phyloP scores from a whole-genome alignment of 345 rosid species.

The Carallia pectinifolia region DNA sequence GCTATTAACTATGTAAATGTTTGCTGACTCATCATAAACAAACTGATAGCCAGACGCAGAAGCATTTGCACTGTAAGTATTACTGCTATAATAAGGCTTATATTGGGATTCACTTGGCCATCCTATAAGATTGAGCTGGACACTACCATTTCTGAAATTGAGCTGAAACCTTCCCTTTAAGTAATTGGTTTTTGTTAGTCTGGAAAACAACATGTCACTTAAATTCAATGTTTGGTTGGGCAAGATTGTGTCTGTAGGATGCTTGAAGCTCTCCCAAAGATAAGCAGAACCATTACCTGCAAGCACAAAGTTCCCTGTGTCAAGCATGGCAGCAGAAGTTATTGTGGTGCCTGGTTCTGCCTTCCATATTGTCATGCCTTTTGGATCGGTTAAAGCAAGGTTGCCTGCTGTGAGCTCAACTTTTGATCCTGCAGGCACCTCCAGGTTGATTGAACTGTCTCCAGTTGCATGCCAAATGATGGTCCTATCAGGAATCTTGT shows the following conservation, averaged over 20 bases:
- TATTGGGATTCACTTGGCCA: constrained; percentile 11
- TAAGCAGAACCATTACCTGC: background rate
- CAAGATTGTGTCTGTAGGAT: constrained; percentile 22
- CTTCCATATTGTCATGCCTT: constrained; percentile 15
- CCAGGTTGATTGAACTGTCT: background rate
- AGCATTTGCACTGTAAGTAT: background rate
- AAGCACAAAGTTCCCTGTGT: constrained; percentile 19
- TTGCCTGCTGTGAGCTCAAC: constrained; percentile 2
- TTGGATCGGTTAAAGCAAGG: constrained; percentile 1
- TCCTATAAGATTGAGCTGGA: constrained; percentile 19
- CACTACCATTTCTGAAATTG: constrained; percentile 18
- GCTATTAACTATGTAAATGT: background rate
- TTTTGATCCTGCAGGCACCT: constrained; percentile 12
- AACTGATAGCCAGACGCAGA: constrained; percentile 8
- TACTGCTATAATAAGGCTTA: background rate
- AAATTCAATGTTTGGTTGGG: constrained; percentile 13
- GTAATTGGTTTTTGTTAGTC: constrained; percentile 11
- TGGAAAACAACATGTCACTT: constrained; percentile 16
- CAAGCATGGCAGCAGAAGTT: constrained; percentile 10
- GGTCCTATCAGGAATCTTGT: no score
- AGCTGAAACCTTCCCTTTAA: constrained; percentile 34
- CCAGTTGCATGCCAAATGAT: constrained; percentile 21
- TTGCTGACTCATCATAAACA: constrained; percentile 22
- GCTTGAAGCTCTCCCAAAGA: constrained; percentile 22
- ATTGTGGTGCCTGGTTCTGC: background rate